Evolutionary conservation across 257 asterid species (phyloP), one percentile per base, ranked within the genome.

Genomic region (Voacanga thouarsii): DNA sequence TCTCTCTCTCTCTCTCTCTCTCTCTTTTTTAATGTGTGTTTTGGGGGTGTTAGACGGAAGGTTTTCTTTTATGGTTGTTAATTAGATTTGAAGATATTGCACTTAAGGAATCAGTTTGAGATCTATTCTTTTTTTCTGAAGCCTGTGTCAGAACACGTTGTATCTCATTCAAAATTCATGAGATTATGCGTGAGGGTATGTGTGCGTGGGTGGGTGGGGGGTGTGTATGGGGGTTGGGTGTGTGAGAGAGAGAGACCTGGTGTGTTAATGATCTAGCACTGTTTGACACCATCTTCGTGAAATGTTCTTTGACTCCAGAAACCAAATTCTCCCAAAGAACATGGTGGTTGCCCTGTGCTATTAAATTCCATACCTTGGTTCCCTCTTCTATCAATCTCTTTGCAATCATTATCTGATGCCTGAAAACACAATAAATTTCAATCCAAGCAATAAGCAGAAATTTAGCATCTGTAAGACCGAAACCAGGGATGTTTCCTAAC

Each of bases 301-400:
- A 95, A 67, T 85, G 84, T 77, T 84, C 87, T 47, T 90, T 89
- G 74, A 95, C 83, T 71, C 78, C 84, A 59, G 78, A 63, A 76
- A 79, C 86, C 74, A 93, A 81, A 80, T 81, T 89, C 81, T 90
- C 92, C 99, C 99, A 95, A 77, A 77, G 87, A 84, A 93, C 90
- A 47, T 86, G 92, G 59, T 86, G 75, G 83, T 85, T 86, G 72
- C 84, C 80, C 80, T 77, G 83, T 47, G 98, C 84, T 76, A 92
- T 80, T 51, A 85, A 86, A 76, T 80, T 86, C 99, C 99, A 95
- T 71, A 85, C 90, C 77, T 83, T 88, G 47, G 81, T 78, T 81
- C 96, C 99, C 71, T 89, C 96, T 82, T 88, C 91, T 28, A 95
- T 81, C 83, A 95, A 87, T 83, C 91, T 86, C 89, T 90, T 90